Base-by-base conservation (phyloP, 2,329 filamentous ascomycete genomes). In the Xylaria sp. region DNA sequence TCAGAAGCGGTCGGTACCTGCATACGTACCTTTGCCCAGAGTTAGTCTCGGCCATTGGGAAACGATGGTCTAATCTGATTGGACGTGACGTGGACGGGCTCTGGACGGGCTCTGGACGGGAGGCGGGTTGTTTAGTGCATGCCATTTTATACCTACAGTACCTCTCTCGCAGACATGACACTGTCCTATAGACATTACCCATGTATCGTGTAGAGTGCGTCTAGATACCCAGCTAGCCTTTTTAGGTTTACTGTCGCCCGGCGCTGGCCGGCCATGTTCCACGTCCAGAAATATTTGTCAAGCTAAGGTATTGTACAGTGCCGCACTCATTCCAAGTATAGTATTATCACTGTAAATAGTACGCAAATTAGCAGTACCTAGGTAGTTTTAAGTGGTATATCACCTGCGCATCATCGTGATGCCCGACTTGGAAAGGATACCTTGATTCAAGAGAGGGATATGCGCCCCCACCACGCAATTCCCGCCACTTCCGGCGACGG, bases 1-100 rank as follows among this genome's bases (percentile, higher is more conserved):
- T 66, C 9, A 64, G 71, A 70, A 61, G 73, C 57, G 65, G 71
- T 66, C 69, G 73, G 74, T 76, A 76, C 75, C 75, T 76, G 74
- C 75, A 76, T 76, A 70, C 31, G 52, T 55, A 20, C 1, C 15
- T n/a, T n/a, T 3, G 69, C 59, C 61, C 61, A 55, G 66, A 51
- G 44, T 63, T 58, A 60, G 63, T 65, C 62, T 56, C 67, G 44
- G 39, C 25, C 23, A 15, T 39, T 44, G 59, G 51, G 51, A 65
- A 37, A 54, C 39, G 39, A 39, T 65, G 60, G 48, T 41, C 23
- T 55, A 41, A 23, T 60, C 39, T 65, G n/a, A 68, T 62, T 68
- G 60, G 66, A 31, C 25, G 46, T 70, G 69, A 70, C 69, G 69
- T 70, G 65, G 62, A 70, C 61, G 25, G 34, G 34, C 7, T 37